A percentile compares a stretch with the other conserved stretches of the same genome.
Evolutionary conservation across 148 eudicot species (phyloP).

Genomic region (Drosera capensis): DNA sequence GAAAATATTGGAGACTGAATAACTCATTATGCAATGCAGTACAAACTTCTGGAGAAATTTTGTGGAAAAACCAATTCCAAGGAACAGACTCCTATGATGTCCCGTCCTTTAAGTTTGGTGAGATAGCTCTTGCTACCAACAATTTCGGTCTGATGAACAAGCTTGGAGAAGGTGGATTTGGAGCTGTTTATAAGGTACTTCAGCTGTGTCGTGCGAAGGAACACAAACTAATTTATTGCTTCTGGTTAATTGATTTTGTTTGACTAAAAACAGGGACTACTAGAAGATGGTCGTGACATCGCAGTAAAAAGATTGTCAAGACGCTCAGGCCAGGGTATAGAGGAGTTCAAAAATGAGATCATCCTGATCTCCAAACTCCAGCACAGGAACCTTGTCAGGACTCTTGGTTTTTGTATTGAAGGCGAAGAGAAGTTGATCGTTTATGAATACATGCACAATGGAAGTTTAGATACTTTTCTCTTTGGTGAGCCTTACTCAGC

Average conservation of each 20-base stretch:
- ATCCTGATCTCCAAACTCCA: constrained; percentile 28
- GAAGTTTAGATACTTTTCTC: constrained; percentile 27
- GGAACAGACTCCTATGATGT: constrained; percentile 16
- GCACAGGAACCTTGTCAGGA: constrained; percentile 28
- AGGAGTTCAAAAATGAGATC: constrained; percentile 38
- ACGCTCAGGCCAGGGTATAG: constrained; percentile 26
- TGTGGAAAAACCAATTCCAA: constrained; percentile 7
- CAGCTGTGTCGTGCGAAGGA: not conserved
- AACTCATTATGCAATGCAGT: not conserved
- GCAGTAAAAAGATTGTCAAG: constrained; percentile 33
- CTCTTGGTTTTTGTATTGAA: constrained; percentile 24
- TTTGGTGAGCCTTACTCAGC: constrained; percentile 14
- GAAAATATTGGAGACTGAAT: not conserved
- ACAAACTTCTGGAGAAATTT: not conserved
- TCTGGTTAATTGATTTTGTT: no score
- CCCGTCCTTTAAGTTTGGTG: constrained; percentile 15
- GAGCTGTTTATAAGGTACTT: constrained; percentile 33
- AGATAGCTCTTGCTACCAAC: constrained; percentile 22
- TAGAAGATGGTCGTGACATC: constrained; percentile 22
- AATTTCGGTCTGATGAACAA: constrained; percentile 19
- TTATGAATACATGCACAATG: constrained; percentile 32
- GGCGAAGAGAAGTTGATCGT: constrained; percentile 22
- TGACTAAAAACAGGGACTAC: constrained; percentile 10
- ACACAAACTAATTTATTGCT: not conserved
- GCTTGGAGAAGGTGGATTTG: constrained; percentile 46